Percentiles rank a stretch among this genome's conserved stretches.
phyloP scores from a whole-genome alignment of 768 basidiomycete genomes.

The Termitomyces sp. region DNA sequence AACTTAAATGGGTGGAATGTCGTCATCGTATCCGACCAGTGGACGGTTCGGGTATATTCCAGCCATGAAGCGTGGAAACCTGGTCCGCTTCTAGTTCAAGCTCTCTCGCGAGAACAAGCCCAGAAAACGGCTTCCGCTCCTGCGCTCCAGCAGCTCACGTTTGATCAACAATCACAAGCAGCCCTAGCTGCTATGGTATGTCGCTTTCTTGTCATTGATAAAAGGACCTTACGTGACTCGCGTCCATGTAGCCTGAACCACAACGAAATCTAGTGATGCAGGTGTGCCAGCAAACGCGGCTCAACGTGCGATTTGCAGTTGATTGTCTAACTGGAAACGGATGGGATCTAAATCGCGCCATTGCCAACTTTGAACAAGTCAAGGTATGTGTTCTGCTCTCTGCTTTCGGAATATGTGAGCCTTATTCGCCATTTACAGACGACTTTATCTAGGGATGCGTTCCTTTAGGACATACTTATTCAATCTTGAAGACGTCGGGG shows the following conservation, averaged over 20 bases:
- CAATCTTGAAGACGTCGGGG: background rate
- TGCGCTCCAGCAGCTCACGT: conserved; percentile 26
- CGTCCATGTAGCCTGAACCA: conserved; percentile 51
- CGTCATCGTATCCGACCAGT: conserved; percentile 84
- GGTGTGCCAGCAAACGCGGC: conserved; percentile 66
- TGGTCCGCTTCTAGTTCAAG: conserved; percentile 73
- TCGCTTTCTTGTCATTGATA: conserved; percentile 14
- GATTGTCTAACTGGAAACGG: conserved; percentile 83
- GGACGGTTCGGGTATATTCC: conserved; percentile 80
- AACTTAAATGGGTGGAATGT: conserved; percentile 86
- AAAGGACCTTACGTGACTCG: background rate
- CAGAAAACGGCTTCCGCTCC: conserved; percentile 24
- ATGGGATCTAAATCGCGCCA: conserved; percentile 79
- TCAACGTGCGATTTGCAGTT: conserved; percentile 78
- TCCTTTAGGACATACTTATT: conserved; percentile 29
- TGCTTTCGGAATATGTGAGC: background rate
- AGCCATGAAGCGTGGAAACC: conserved; percentile 76
- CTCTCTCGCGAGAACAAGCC: conserved; percentile 27
- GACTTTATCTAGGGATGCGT: conserved; percentile 52
- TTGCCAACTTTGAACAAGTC: conserved; percentile 85
- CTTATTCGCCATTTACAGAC: conserved; percentile 34
- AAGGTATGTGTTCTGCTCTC: conserved; percentile 51
- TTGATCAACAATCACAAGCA: conserved; percentile 51
- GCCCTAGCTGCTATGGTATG: conserved; percentile 56
- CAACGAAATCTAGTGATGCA: conserved; percentile 71